phyloP scores from a whole-genome alignment of 148 eudicot species.

The Fagopyrum esculentum region DNA sequence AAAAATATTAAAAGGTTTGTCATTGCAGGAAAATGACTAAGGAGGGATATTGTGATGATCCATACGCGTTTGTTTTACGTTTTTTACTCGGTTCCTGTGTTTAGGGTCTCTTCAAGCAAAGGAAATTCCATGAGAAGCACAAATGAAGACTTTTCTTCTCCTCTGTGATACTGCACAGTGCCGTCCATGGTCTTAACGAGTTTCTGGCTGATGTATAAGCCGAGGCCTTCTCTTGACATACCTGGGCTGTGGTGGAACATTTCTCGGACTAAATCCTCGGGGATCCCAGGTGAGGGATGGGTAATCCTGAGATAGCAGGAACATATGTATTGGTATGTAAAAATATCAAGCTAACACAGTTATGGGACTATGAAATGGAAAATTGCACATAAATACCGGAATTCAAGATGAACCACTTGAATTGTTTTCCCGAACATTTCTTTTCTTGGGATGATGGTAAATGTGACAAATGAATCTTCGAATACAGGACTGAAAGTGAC shows the following conservation, averaged over 20 bases:
- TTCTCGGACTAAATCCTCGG: slow-evolving; percentile 62
- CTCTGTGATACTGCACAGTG: slow-evolving; percentile 66
- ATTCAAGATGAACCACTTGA: slow-evolving; percentile 70
- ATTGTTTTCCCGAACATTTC: slow-evolving; percentile 54
- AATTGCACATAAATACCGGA: slow-evolving; percentile 38
- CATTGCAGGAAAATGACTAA: neutral
- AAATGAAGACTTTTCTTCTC: slow-evolving; percentile 60
- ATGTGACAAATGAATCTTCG: slow-evolving; percentile 49
- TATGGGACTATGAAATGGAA: neutral
- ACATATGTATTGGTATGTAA: neutral
- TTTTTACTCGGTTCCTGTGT: slow-evolving; percentile 1
- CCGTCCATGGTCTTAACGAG: slow-evolving; percentile 81
- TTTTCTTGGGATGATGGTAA: slow-evolving; percentile 43
- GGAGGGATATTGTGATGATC: neutral
- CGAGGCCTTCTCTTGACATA: slow-evolving; percentile 81
- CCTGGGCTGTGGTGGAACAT: slow-evolving; percentile 68
- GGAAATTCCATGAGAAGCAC: slow-evolving; percentile 68
- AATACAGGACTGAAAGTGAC: slow-evolving; percentile 55
- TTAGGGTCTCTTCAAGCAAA: slow-evolving; percentile 25
- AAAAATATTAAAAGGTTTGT: neutral
- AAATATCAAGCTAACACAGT: neutral
- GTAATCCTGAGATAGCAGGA: slow-evolving; percentile 41
- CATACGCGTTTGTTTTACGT: neutral
- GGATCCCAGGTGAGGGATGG: slow-evolving; percentile 88
- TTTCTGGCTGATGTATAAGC: slow-evolving; percentile 72